Evolutionary conservation across 2,329 filamentous ascomycete species (phyloP).

Genomic region (Stagonosporopsis vannaccii): DNA sequence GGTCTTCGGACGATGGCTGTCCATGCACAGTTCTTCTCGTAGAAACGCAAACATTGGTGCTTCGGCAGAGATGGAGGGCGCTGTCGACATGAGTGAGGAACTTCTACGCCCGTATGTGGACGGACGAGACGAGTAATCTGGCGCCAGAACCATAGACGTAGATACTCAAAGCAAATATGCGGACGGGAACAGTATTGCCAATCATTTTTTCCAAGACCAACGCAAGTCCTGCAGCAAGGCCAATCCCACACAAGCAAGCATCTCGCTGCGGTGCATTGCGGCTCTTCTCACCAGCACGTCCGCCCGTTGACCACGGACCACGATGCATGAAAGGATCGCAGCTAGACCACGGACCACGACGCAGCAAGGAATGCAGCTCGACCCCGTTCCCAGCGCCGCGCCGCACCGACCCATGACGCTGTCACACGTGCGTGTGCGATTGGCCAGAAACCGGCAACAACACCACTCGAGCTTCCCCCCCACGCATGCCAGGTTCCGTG

Average conservation of each 20-base stretch:
- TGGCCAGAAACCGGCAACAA: conserved; percentile 21
- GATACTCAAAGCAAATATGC: too few species aligned
- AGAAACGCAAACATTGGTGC: too few species aligned
- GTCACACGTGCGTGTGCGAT: conserved; percentile 27
- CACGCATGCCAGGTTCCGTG: conserved; percentile 6
- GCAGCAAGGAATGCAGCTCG: conserved; percentile 25
- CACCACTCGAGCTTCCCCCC: conserved; percentile 7
- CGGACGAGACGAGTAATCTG: too few species aligned
- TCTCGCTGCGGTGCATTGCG: conserved; percentile 8
- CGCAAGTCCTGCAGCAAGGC: too few species aligned
- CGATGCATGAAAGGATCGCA: conserved; percentile 24
- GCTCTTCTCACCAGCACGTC: conserved; percentile 22
- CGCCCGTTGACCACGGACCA: background rate
- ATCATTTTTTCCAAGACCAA: too few species aligned
- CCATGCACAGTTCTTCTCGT: too few species aligned
- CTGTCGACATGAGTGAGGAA: too few species aligned
- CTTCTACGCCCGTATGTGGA: too few species aligned
- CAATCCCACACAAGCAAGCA: conserved; percentile 1
- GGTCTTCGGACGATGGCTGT: too few species aligned
- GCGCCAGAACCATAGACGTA: too few species aligned
- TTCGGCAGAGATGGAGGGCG: too few species aligned
- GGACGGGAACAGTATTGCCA: too few species aligned
- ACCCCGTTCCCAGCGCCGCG: background rate
- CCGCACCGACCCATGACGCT: conserved; percentile 12
- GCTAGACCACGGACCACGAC: background rate